phyloP scores from a whole-genome alignment of 208 protist genomes.

The Vickermania spadyakhi region DNA sequence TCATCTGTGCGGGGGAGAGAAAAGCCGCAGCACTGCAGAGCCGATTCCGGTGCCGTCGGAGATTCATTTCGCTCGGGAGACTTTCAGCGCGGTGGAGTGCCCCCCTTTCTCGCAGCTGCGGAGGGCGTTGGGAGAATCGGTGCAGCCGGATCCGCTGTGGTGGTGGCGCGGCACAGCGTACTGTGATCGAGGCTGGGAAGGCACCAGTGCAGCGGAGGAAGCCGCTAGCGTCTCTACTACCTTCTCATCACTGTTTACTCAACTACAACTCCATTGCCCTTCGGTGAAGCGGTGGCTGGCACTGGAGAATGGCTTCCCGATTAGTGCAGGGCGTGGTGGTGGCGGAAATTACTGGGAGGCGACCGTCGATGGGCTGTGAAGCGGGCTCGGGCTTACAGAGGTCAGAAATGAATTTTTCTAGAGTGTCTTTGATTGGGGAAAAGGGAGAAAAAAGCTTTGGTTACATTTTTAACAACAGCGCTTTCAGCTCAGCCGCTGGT shows the following conservation, averaged over 20 bases:
- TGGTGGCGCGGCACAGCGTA: background rate
- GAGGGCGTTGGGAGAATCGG: background rate
- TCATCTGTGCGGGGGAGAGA: too few relatives aligned
- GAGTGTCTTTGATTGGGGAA: too few relatives aligned
- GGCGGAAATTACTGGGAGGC: too few relatives aligned
- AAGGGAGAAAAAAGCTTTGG: too few relatives aligned
- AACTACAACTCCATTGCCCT: background rate
- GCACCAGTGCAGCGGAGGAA: background rate
- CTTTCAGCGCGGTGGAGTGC: too few relatives aligned
- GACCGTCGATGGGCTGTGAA: too few relatives aligned
- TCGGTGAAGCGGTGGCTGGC: background rate
- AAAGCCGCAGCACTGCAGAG: background rate
- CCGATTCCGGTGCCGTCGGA: background rate
- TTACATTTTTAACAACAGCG: too few relatives aligned
- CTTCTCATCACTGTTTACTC: background rate
- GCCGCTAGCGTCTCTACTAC: background rate
- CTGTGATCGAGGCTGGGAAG: background rate
- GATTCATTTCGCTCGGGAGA: background rate
- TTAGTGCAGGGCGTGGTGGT: too few relatives aligned
- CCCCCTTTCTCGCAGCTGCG: too few relatives aligned
- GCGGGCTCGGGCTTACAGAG: too few relatives aligned
- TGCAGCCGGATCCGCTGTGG: background rate
- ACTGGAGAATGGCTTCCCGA: background rate
- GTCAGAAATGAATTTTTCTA: too few relatives aligned
- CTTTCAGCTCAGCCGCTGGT: too few relatives aligned